These are phyloP conservation scores for Globisporangium cylindrosporum DNA, from an alignment of 352 stramenopile species.

Conservation along the genomic window DNA sequence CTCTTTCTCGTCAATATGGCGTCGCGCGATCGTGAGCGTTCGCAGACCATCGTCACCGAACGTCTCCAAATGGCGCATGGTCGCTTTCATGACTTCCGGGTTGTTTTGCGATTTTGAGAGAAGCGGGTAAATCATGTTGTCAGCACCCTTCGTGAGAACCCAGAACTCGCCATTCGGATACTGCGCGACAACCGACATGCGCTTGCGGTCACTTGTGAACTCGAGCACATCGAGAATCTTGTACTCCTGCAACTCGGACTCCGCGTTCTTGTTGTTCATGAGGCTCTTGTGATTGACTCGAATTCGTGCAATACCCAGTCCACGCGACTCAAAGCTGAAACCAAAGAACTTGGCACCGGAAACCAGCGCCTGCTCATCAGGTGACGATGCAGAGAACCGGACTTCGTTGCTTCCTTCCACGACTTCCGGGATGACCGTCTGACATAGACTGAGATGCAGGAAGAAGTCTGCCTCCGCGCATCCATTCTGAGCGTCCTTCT, in stretches of 20 bases:
- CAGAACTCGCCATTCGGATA: constrained; percentile 66
- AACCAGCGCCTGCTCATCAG: constrained; percentile 89
- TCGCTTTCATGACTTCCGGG: constrained; percentile 52
- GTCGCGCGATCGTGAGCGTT: constrained; percentile 78
- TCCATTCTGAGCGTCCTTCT: constrained; percentile 26
- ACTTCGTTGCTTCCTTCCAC: constrained; percentile 53
- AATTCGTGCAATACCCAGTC: constrained; percentile 56
- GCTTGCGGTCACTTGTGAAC: constrained; percentile 91
- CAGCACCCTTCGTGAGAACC: constrained; percentile 89
- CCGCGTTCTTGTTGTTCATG: constrained; percentile 31
- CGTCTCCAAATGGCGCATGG: constrained; percentile 61
- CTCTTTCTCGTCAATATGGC: constrained; percentile 46
- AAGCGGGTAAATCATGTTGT: constrained; percentile 90
- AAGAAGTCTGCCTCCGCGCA: constrained; percentile 78
- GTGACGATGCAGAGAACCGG: constrained; percentile 74
- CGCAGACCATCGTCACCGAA: constrained; percentile 85
- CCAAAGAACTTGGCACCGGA: constrained; percentile 80
- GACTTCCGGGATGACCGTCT: constrained; percentile 71
- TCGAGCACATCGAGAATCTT: constrained; percentile 93
- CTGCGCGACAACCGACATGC: constrained; percentile 78
- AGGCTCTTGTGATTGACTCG: constrained; percentile 48
- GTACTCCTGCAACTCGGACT: constrained; percentile 57
- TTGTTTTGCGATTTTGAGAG: constrained; percentile 59
- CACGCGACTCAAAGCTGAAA: constrained; percentile 69
- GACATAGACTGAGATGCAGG: constrained; percentile 76